These are phyloP conservation scores for Dendrothele bispora DNA, from an alignment of 768 basidiomycete species.

Conservation along the genomic window DNA sequence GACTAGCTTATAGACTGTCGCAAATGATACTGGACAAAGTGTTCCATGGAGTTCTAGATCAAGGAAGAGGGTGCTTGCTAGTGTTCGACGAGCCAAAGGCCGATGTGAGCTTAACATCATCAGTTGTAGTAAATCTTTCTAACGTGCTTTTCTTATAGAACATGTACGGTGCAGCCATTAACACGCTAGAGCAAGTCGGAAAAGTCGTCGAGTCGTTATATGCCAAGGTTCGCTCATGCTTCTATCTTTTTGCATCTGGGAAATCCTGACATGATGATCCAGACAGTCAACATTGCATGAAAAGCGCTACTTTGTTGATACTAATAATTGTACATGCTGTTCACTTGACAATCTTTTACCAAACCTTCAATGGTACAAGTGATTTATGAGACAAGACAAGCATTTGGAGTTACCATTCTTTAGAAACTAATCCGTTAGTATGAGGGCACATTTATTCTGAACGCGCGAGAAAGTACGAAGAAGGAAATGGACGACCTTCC, in stretches of 20 bases:
- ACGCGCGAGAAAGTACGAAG: not conserved
- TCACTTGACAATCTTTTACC: no score
- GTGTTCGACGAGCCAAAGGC: slow-evolving; percentile 87
- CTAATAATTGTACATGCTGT: not conserved
- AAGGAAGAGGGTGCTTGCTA: slow-evolving; percentile 87
- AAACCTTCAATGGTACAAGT: no score
- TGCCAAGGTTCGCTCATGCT: slow-evolving; percentile 54
- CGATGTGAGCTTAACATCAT: slow-evolving; percentile 59
- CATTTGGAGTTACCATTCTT: no score
- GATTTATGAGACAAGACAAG: no score
- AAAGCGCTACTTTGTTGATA: not conserved
- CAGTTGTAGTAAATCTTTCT: slow-evolving; percentile 2
- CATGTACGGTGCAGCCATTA: slow-evolving; percentile 85
- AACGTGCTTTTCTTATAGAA: slow-evolving; percentile 48
- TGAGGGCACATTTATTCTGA: not conserved
- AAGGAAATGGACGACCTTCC: not conserved
- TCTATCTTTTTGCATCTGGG: not conserved
- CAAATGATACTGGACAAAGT: slow-evolving; percentile 99
- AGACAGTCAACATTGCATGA: slow-evolving; percentile 48
- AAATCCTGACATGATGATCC: not conserved
- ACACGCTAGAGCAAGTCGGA: slow-evolving; percentile 85
- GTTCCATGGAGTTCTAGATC: slow-evolving; percentile 93
- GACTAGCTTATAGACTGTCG: slow-evolving; percentile 58
- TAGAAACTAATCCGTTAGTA: no score
- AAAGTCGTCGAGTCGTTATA: slow-evolving; percentile 95